phyloP scores from a whole-genome alignment of 495 filamentous ascomycete species.

The Letharia lupina region DNA sequence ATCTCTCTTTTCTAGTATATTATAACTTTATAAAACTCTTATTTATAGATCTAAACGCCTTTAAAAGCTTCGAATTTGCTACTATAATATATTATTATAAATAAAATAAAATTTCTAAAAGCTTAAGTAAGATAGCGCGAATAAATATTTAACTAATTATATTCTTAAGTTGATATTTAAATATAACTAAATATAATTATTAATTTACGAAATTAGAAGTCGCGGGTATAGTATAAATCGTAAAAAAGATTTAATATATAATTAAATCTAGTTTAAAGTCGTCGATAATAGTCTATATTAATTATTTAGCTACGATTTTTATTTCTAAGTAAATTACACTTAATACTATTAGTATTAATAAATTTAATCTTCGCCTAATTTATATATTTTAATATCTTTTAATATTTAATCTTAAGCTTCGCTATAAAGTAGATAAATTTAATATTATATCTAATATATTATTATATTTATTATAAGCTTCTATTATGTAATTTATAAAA shows the following conservation, averaged over 20 bases:
- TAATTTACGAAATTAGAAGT: background rate
- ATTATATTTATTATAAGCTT: background rate
- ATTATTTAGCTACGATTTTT: conserved; percentile 8
- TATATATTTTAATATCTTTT: conserved; percentile 4
- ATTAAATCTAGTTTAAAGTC: background rate
- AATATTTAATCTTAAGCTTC: conserved; percentile 11
- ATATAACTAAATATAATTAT: background rate
- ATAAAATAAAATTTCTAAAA: too few relatives aligned
- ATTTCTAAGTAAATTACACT: conserved; percentile 4
- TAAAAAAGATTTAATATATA: background rate
- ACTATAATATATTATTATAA: background rate
- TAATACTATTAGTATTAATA: conserved; percentile 9
- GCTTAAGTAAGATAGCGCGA: too few relatives aligned
- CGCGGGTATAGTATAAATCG: background rate
- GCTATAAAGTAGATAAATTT: conserved; percentile 5
- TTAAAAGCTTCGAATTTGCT: background rate
- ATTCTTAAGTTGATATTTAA: background rate
- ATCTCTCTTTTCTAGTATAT: background rate
- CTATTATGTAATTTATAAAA: background rate
- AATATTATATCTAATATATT: conserved; percentile 6
- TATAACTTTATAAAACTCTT: background rate
- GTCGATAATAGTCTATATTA: background rate
- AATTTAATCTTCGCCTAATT: conserved; percentile 3
- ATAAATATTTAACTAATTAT: background rate
- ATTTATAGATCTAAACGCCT: background rate